Conservation (phyloP, 139 green algal genomes). For the Trebouxia sp. region DNA sequence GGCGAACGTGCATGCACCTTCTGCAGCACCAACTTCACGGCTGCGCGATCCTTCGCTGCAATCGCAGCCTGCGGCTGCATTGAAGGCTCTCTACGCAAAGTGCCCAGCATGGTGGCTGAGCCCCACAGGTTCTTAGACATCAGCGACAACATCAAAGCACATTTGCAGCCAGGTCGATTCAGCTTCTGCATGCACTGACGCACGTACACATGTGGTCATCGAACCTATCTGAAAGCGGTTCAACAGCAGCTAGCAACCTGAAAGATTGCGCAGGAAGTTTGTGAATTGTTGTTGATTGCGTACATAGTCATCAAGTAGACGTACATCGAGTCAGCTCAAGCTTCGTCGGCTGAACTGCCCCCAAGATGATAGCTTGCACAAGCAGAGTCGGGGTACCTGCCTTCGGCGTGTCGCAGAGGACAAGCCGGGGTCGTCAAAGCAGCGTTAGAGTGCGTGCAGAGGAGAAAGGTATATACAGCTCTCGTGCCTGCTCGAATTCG, state of each 20-base stretch:
- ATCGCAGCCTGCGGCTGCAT: not conserved
- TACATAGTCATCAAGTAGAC: no score
- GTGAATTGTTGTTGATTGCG: no score
- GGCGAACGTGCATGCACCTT: not conserved
- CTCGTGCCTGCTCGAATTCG: no score
- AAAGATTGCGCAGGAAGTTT: no score
- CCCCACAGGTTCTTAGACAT: no score
- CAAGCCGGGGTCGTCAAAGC: not conserved
- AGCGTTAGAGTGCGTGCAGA: not conserved
- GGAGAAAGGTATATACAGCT: slow-evolving; percentile 22
- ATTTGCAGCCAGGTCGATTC: not conserved
- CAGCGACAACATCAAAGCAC: no score
- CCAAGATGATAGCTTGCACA: not conserved
- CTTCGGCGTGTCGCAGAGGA: not conserved
- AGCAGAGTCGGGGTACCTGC: not conserved
- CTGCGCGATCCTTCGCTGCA: not conserved
- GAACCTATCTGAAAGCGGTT: no score
- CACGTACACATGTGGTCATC: no score
- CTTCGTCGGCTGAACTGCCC: no score
- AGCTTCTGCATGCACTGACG: not conserved
- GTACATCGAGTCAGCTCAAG: no score
- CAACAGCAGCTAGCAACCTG: no score
- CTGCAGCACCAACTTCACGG: not conserved
- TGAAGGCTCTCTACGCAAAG: not conserved
- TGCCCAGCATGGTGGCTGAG: slow-evolving; percentile 14